Evolutionary conservation across 2,329 filamentous ascomycete genomes (phyloP), one percentile per base, ranked within the genome.

Genomic region (Scedosporium minutisporum): DNA sequence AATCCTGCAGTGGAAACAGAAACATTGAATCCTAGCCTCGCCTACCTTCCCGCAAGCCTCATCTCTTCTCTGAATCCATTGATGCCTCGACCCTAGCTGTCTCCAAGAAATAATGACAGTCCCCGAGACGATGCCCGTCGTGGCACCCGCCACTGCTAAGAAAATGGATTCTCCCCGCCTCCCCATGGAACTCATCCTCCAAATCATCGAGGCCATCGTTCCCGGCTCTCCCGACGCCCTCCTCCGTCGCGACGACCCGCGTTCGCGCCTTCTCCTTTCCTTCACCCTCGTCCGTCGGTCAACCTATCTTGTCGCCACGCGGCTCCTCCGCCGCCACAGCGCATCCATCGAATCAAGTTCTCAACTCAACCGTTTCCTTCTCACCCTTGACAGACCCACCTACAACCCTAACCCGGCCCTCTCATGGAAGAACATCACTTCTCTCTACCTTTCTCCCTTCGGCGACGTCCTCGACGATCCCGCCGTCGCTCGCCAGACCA

Each of bases 281-380:
- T 73, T 82, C 63, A 75, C 75, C 3, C 69, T 73, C 21, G 76
- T 80, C 44, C 79, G 75, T 42, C 73, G 74, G 3, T 73, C 74
- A 16, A 79, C 77, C 3, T 73, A 78, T 64, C 65, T 67, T 4
- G 63, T 75, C 9, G 78, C 80, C 3, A 71, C 72, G 16, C 74
- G 71, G 46, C 70, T 78, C 10, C 74, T 82, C n/a, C 75, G 75
- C 57, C 69, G 75, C 63, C 73, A 76, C 65, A 82, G 79, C 68
- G 65, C 80, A 42, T 76, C 77, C 65, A 69, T 83, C 46, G 74
- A 79, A 59, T 75, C 75, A 23, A 68, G 69, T 16, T 65, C 65
- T 4, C 74, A 75, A 21, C 72, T 79, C 14, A 68, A 68, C 4
- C 61, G 68, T 3, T 64, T 77, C 29, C 65, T 78, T 12, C 66